Percentiles rank a stretch among this genome's conserved stretches.
Evolutionary conservation across 208 protist species (phyloP).

Genomic region (Leishmania tropica): DNA sequence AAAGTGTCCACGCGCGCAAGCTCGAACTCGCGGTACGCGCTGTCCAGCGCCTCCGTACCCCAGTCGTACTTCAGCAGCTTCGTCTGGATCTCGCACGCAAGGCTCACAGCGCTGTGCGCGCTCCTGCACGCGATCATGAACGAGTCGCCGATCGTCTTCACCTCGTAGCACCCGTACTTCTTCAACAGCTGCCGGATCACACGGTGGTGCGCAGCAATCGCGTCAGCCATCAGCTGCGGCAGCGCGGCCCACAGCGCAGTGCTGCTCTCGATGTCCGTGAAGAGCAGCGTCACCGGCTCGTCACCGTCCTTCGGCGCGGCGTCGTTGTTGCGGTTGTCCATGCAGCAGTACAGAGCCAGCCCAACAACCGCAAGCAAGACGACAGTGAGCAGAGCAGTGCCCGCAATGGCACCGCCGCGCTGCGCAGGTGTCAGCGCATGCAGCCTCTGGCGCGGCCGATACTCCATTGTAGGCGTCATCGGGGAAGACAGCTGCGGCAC

Average conservation of each 20-base stretch:
- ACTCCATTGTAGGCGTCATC: constrained; percentile 46
- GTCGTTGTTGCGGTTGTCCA: too few relatives aligned
- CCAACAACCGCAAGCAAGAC: too few relatives aligned
- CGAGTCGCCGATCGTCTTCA: constrained; percentile 51
- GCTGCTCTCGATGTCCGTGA: too few relatives aligned
- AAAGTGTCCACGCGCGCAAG: constrained; percentile 21
- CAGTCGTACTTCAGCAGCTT: constrained; percentile 60
- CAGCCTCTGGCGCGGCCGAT: neutral
- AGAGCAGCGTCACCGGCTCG: too few relatives aligned
- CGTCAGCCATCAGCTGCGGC: too few relatives aligned
- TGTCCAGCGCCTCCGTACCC: constrained; percentile 46
- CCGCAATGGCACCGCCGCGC: constrained; percentile 36
- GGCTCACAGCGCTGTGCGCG: constrained; percentile 40
- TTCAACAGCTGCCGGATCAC: too few relatives aligned
- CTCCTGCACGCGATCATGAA: constrained; percentile 63
- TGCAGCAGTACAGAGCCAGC: too few relatives aligned
- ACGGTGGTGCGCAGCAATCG: too few relatives aligned
- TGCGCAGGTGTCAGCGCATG: constrained; percentile 13
- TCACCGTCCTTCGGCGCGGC: too few relatives aligned
- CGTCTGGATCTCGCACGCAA: constrained; percentile 55
- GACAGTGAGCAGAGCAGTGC: constrained; percentile 6
- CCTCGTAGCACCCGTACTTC: too few relatives aligned
- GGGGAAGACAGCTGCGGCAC: constrained; percentile 3
- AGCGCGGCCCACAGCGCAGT: too few relatives aligned
- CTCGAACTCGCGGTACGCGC: constrained; percentile 57